Base-by-base conservation (phyloP, 1,284 basidiomycete species). In the Mycena citricolor region DNA sequence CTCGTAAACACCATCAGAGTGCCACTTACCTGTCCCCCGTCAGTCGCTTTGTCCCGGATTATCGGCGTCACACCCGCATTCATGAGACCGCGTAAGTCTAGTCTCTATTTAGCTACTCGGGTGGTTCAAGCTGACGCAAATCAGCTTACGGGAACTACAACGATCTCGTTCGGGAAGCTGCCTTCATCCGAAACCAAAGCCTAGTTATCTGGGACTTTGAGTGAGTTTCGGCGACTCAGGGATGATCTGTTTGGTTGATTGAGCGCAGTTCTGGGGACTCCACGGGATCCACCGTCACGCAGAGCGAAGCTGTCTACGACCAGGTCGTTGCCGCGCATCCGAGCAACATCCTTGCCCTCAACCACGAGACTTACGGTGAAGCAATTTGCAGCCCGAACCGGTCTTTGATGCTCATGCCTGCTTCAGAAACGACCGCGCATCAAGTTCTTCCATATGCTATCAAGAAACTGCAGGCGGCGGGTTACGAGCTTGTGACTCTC, bases 141-240 rank as follows among this genome's bases (percentile, higher is more conserved):
- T 8, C 25, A 70, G 66, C 69, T 21, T 81, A 71, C 59, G 77
- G 78, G 8, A 64, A 59, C 46, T 73, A 73, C 61, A 77, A 80
- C 55, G 61, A 77, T 52, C 57, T 65, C 5, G 75, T 76, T 5
- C 62, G 71, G 12, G 40, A 49, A 28, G 49, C 26, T 7, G 25
- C 52, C 5, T 49, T 46, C 19, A 49, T 63, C 24, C 67, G 77
- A 29, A 63, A 63, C 7, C 71, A 73, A 50, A 54, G 53, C 0
- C 44, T 71, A 17, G 64, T 64, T 4, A 56, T 61, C 23, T 74
- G 71, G 73, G 71, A 74, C 49, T 68, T 72, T 32, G 72, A 74
- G 69, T 70, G 44, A 26, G 62, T 58, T 4, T 25, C 1, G 5
- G 37, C 14, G 5, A 21, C 28, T 35, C 32, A 4, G 25, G n/a